These are phyloP conservation scores for Russula olivacea DNA, from an alignment of 768 basidiomycete genomes.

Conservation along the genomic window DNA sequence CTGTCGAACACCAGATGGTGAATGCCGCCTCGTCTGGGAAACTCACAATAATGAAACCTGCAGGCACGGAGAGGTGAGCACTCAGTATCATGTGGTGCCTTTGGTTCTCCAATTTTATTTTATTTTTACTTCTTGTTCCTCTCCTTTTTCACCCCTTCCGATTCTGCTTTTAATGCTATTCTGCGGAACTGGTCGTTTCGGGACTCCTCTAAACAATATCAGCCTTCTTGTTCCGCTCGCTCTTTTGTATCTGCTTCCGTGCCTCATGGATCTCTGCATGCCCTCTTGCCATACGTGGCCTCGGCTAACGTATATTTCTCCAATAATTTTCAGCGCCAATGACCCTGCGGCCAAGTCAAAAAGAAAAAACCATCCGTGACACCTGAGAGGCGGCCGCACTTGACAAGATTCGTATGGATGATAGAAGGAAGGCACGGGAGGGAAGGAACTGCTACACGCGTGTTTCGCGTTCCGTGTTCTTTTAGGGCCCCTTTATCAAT, in stretches of 20 bases:
- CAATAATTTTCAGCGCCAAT: conserved; percentile 4
- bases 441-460: not conserved
- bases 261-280: conserved; percentile 18
- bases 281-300: conserved; percentile 11
- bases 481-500: not conserved
- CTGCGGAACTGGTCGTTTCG: not conserved
- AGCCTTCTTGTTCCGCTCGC: not conserved
- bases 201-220: no score
- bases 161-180: not conserved
- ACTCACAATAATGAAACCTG: conserved; percentile 86
- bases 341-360: conserved; percentile 13
- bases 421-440: not conserved
- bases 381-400: not conserved
- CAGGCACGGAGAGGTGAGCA: conserved; percentile 38
- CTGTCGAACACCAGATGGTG: conserved; percentile 89
- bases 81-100: not conserved
- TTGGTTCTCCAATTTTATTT: not conserved
- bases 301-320: conserved; percentile 7
- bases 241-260: not conserved
- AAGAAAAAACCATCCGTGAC: not conserved
- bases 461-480: not conserved
- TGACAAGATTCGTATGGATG: not conserved
- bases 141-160: not conserved
- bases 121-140: not conserved
- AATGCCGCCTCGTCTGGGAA: conserved; percentile 83